Conservation (phyloP, 2,329 filamentous ascomycete species). For the Talaromyces rugulosus region DNA sequence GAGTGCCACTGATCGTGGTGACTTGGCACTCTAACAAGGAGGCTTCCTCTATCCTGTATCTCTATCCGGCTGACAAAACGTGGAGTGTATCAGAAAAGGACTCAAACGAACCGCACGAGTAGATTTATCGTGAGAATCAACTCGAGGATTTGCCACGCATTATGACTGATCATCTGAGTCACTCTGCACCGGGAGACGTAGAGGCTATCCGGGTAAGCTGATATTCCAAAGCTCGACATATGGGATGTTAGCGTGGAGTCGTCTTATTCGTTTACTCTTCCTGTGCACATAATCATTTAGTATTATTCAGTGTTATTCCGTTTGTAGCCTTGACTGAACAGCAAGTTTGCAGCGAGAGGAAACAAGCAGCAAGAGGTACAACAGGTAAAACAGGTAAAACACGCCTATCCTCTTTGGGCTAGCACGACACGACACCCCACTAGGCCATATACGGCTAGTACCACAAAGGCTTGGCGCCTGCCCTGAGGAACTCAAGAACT, state of each 20-base stretch:
- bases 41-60: background rate
- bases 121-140: background rate
- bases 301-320: too few species aligned
- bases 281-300: too few species aligned
- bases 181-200: background rate
- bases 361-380: too few species aligned
- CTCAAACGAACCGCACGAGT: background rate
- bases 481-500: background rate
- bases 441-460: too few species aligned
- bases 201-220: background rate
- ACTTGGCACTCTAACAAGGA: background rate
- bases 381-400: too few species aligned
- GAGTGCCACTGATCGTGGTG: background rate
- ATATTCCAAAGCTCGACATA: background rate
- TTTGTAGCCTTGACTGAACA: too few species aligned
- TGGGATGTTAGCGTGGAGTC: background rate
- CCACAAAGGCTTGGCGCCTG: background rate
- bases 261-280: too few species aligned
- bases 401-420: too few species aligned
- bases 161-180: background rate
- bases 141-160: background rate
- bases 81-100: background rate
- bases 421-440: too few species aligned
- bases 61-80: background rate
- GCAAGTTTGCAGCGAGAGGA: too few species aligned